Conservation (phyloP, 1,284 basidiomycete genomes). For the Ceratobasidium sp. region DNA sequence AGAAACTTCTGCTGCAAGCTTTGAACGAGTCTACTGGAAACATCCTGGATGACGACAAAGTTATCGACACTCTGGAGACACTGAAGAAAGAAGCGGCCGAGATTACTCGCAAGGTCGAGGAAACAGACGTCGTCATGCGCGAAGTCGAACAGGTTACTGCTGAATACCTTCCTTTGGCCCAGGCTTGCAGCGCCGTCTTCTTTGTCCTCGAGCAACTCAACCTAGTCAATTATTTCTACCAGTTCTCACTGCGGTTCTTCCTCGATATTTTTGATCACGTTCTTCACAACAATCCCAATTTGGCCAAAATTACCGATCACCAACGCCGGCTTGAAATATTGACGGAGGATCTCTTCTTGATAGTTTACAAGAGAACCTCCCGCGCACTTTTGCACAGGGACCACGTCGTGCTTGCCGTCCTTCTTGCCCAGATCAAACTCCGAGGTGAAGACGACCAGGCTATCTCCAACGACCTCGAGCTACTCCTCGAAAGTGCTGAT, state of each 20-base stretch:
- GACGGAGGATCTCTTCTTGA: conserved; percentile 91
- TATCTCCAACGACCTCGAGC: conserved; percentile 88
- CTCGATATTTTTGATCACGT: conserved; percentile 98
- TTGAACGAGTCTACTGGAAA: conserved; percentile 98
- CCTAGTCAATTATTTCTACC: conserved; percentile 97
- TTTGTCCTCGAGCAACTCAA: conserved; percentile 97
- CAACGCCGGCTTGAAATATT: conserved; percentile 83
- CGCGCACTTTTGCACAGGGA: conserved; percentile 93
- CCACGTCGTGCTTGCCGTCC: conserved; percentile 90
- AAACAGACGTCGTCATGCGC: conserved; percentile 95
- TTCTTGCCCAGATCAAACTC: conserved; percentile 91
- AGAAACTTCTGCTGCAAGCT: conserved; percentile 93
- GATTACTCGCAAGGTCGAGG: conserved; percentile 96
- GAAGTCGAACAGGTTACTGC: conserved; percentile 96
- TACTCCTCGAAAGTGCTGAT: conserved; percentile 89
- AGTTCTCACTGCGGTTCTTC: conserved; percentile 98
- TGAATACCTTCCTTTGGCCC: conserved; percentile 94
- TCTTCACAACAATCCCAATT: conserved; percentile 90
- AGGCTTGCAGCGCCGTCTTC: conserved; percentile 97
- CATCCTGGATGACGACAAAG: conserved; percentile 99
- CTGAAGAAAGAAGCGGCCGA: conserved; percentile 98
- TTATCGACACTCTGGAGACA: conserved; percentile 96
- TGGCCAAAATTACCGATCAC: conserved; percentile 83
- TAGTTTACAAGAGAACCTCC: conserved; percentile 91
- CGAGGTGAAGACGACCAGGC: conserved; percentile 75